Percentiles rank a stretch among this genome's conserved stretches.
Conservation (phyloP, 202 grass and related monocot genomes). For the Setaria viridis region DNA sequence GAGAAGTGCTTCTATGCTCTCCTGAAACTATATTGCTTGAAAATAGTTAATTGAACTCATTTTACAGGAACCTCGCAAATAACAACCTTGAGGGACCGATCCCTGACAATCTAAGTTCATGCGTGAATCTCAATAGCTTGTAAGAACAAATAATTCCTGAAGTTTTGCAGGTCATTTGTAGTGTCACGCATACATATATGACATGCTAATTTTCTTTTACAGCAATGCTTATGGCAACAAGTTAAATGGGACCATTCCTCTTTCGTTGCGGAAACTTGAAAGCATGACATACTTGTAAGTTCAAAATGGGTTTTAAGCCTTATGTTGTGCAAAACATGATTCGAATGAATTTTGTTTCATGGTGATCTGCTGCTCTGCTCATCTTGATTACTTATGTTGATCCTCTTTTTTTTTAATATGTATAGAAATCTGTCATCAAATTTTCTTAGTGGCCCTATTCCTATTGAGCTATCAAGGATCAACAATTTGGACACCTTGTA, state of each 20-base stretch:
- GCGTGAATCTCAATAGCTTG: constrained; percentile 97
- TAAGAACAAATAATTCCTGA: constrained; percentile 47
- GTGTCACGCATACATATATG: not conserved
- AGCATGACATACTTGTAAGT: constrained; percentile 99
- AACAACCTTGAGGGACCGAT: constrained; percentile 89
- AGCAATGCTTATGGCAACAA: constrained; percentile 92
- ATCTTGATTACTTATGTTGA: not conserved
- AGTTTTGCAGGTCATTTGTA: not conserved
- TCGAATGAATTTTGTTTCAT: constrained; percentile 21
- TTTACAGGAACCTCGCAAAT: constrained; percentile 87
- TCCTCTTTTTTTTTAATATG: not conserved
- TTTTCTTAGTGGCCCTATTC: constrained; percentile 79
- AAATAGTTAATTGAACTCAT: not conserved
- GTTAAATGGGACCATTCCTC: constrained; percentile 92
- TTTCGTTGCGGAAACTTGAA: constrained; percentile 77
- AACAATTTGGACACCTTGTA: constrained; percentile 97
- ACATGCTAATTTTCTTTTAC: constrained; percentile 37
- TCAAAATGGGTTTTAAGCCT: not conserved
- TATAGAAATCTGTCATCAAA: constrained; percentile 90
- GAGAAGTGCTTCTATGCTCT: constrained; percentile 2
- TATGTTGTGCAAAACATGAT: not conserved
- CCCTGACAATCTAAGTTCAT: constrained; percentile 92
- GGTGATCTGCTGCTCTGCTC: not conserved
- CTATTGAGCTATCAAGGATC: constrained; percentile 87
- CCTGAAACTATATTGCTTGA: not conserved